Evolutionary conservation across 306 rosid genomes (phyloP), one percentile per base, ranked within the genome.

Genomic region (Quercus robur): DNA sequence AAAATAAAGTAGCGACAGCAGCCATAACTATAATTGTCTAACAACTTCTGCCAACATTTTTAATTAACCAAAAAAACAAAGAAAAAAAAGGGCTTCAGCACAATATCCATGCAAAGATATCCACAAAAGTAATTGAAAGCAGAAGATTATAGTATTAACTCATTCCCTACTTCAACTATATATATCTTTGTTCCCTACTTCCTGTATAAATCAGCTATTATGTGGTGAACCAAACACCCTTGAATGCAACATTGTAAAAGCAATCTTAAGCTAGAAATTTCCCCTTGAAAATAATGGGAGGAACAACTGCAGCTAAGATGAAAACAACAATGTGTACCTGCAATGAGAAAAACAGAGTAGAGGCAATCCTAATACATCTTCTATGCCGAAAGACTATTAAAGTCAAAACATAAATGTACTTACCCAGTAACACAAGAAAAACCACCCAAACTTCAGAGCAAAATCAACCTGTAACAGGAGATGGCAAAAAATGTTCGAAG

Each of bases 381-480:
- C 55, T 74, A 63, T 71, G 78, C 71, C 58, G 55, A 84, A 81
- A 58, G 68, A 82, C 56, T 33, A 64, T 55, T 41, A 75, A 26
- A 46, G 67, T 38, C 58, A 76, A 81, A 61, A 62, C 51, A 75
- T 9, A 26, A 70, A 59, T 56, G 76, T 68, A 84, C 87, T 88
- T 86, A 84, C 99, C 91, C 38, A 0, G 83, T 95, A 95, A 82
- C 54, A 25, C 78, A 90, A 35, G 89, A 95, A 95, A 86, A 95
- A 95, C 97, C 93, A 90, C 77, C 97, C 90, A 86, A 93, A 95
- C 92, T 91, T 93, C 82, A 96, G 74, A 83, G 97, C 97, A 87
- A 93, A 93, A 81, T 93, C 98, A 9, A 97, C 97, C 98, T 93
- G 97, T 67, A 75, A 85, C 74, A 73, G 17, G 68, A 83, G 82